phyloP scores from a whole-genome alignment of 2,329 filamentous ascomycete species.

The Exophiala xenobiotica region DNA sequence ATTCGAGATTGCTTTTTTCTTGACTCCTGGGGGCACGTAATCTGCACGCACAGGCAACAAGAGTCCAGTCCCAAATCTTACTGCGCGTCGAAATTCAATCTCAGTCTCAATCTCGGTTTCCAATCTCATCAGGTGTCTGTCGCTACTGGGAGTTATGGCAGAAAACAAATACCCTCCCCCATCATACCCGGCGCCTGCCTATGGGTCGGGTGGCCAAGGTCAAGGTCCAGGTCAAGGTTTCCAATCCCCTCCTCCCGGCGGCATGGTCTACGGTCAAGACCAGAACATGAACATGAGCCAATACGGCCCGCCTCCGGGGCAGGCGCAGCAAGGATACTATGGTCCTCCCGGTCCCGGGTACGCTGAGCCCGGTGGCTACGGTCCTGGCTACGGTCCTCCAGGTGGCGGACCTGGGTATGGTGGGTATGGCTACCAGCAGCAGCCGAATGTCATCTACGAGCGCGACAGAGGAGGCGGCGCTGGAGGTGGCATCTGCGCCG shows the following conservation, averaged over 20 bases:
- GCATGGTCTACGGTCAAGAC: neutral
- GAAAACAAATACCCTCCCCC: conserved; percentile 30
- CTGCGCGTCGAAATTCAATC: too few species aligned
- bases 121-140: too few species aligned
- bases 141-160: conserved; percentile 38
- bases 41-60: too few species aligned
- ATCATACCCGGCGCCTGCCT: too few species aligned
- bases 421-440: conserved; percentile 36
- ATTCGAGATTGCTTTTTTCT: too few species aligned
- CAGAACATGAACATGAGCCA: neutral
- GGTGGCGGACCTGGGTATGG: conserved; percentile 20
- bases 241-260: neutral
- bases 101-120: too few species aligned
- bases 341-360: too few species aligned
- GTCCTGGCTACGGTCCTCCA: conserved; percentile 2
- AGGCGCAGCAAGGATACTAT: neutral
- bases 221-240: conserved; percentile 1
- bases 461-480: conserved; percentile 33
- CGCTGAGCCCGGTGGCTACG: too few species aligned
- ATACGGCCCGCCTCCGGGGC: neutral
- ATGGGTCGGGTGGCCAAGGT: too few species aligned
- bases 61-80: too few species aligned
- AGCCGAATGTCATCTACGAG: conserved; percentile 41
- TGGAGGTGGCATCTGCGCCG: conserved; percentile 46
- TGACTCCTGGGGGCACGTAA: too few species aligned